Base-by-base conservation (phyloP, 495 filamentous ascomycete species). In the Terfezia boudieri region DNA sequence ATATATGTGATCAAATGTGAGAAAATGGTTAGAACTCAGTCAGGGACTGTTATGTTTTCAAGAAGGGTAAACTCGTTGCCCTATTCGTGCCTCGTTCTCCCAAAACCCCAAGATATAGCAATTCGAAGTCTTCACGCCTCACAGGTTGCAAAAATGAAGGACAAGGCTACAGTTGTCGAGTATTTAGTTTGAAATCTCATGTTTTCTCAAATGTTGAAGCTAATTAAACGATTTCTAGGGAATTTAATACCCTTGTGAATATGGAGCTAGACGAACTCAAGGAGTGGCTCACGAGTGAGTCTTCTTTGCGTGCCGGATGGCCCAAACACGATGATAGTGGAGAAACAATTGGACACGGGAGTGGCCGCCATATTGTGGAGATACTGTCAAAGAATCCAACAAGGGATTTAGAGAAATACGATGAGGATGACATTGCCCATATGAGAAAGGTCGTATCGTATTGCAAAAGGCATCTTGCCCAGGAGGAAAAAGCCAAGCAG, bases 171-270 rank as follows among this genome's bases (percentile, higher is more conserved):
- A 46, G 41, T 46, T 14, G 8, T 46, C 41, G 8, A 20, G 41
- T 46, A 46, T 14, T 14, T 46, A 46, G 4, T 46, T 20, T 32
- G 26, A 20, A 46, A 20, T 20, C 41, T 5, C 1, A 46, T 46
- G 41, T 46, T 9, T 0, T 46, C 8, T 6, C 41, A 46, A 46
- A 14, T 4, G 14, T 14, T 14, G 41, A 14, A 5, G 12, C 41
- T 46, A 46, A 46, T 20, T 46, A 14, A 46, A 46, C 14, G 4
- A 14, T 9, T 8, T 46, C 1, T 61, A 80, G 76, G 49, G 77
- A 82, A 64, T 83, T 82, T 68, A 82, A 81, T 58, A 70, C 75
- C 35, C 69, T 81, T 51, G 77, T 83, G 38, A 82, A 84, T 63
- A 83, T 84, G 80, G 69, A 70, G 8, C 65, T 76, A 0, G 59